Percentiles rank a stretch among this genome's conserved stretches.
Conservation (phyloP, 1,139 yeast genomes). For the Suhomyces wounanorum region DNA sequence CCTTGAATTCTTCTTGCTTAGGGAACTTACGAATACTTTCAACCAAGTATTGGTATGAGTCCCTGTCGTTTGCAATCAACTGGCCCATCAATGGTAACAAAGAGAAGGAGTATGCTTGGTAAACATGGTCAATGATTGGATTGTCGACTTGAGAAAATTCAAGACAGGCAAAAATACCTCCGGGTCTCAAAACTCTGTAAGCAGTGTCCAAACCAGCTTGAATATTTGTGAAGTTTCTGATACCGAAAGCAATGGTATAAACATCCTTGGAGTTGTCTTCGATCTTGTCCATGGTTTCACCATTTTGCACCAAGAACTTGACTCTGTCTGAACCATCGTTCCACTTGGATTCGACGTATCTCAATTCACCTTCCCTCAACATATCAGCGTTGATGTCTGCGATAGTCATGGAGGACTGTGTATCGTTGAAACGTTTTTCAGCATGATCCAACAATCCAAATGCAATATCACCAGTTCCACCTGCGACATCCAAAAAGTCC, state of each 20-base stretch:
- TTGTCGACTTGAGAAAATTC: conserved; percentile 93
- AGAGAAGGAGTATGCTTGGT: conserved; percentile 87
- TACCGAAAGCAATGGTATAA: conserved; percentile 96
- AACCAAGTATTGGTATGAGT: conserved; percentile 91
- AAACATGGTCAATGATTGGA: conserved; percentile 68
- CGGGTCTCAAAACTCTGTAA: conserved; percentile 93
- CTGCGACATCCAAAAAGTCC: conserved; percentile 93
- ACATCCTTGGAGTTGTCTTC: conserved; percentile 89
- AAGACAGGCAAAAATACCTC: conserved; percentile 95
- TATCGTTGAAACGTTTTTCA: conserved; percentile 73
- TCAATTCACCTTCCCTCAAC: conserved; percentile 87
- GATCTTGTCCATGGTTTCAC: conserved; percentile 82
- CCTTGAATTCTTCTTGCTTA: conserved; percentile 83
- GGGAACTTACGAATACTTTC: conserved; percentile 94
- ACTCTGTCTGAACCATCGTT: conserved; percentile 63
- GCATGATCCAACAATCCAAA: conserved; percentile 94
- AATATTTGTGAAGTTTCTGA: conserved; percentile 91
- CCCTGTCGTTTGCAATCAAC: conserved; percentile 90
- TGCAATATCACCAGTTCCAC: conserved; percentile 99
- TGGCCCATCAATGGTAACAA: conserved; percentile 94
- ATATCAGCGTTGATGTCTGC: conserved; percentile 96
- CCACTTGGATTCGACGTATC: conserved; percentile 59
- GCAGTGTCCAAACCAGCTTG: conserved; percentile 94
- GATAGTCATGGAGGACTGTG: conserved; percentile 76
- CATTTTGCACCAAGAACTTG: conserved; percentile 84